Evolutionary conservation across 2,329 filamentous ascomycete species (phyloP).

Genomic region (Neophaeococcomyces aloes): DNA sequence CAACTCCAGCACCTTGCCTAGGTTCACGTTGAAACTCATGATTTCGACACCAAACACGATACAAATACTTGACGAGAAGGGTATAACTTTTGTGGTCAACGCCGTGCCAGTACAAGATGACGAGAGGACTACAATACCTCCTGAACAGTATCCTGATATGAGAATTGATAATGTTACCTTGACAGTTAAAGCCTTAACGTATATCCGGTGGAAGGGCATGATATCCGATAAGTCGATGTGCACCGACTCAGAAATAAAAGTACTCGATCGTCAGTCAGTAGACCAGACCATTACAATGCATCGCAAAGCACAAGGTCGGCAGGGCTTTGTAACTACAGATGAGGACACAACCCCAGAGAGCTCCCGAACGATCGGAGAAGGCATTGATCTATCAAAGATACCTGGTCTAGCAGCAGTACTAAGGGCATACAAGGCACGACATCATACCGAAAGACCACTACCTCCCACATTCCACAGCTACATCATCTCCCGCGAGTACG

Average conservation of each 20-base stretch:
- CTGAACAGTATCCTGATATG: conserved; percentile 3
- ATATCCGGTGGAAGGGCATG: conserved; percentile 6
- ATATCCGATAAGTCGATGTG: neutral
- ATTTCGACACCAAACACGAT: conserved; percentile 6
- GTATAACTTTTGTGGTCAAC: conserved; percentile 1
- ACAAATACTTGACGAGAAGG: neutral
- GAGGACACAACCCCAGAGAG: neutral
- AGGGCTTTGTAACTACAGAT: neutral
- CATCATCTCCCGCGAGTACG: conserved; percentile 16
- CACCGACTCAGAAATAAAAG: neutral
- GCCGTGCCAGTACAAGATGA: conserved; percentile 1
- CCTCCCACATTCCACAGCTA: conserved; percentile 16
- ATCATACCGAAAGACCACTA: conserved; percentile 14
- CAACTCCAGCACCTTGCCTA: conserved; percentile 13
- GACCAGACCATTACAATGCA: conserved; percentile 1
- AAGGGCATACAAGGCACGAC: conserved; percentile 14
- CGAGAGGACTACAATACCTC: neutral
- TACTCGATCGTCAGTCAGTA: conserved; percentile 4
- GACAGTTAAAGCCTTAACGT: neutral
- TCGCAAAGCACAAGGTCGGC: neutral
- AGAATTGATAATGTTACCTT: neutral
- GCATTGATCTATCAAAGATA: conserved; percentile 5
- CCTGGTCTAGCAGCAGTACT: conserved; percentile 7
- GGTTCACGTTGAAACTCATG: conserved; percentile 13
- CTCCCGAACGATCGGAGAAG: neutral